Percentiles rank a stretch among this genome's conserved stretches.
Conservation (phyloP, 2,329 filamentous ascomycete species). For the Beauveria sp. region DNA sequence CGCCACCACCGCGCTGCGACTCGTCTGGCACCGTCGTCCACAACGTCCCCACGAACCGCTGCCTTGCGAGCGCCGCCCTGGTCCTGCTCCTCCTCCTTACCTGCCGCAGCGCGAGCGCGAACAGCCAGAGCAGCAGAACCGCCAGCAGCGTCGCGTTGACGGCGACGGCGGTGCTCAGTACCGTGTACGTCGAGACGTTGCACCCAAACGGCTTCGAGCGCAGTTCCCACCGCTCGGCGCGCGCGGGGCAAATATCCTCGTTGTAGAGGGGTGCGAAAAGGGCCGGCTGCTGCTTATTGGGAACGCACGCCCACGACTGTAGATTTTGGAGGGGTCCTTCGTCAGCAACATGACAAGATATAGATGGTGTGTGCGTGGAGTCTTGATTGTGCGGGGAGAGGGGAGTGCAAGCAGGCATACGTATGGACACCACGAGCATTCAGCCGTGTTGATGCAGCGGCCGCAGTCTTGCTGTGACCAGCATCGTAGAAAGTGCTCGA, state of each 20-base stretch:
- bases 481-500: slow-evolving; percentile 39
- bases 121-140: slow-evolving; percentile 18
- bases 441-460: slow-evolving; percentile 33
- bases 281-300: slow-evolving; percentile 37
- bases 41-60: neutral
- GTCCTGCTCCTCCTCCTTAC: neutral
- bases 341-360: neutral
- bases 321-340: neutral
- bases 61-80: neutral
- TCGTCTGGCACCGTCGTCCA: neutral
- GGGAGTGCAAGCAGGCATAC: slow-evolving; percentile 25
- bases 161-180: slow-evolving; percentile 21
- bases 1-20: neutral
- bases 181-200: slow-evolving; percentile 27
- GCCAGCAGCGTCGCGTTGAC: slow-evolving; percentile 22
- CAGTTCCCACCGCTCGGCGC: slow-evolving; percentile 33
- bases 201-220: slow-evolving; percentile 29
- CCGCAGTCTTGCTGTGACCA: slow-evolving; percentile 44
- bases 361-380: neutral
- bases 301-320: slow-evolving; percentile 47
- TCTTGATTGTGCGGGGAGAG: neutral
- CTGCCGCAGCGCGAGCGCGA: neutral
- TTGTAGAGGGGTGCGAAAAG: slow-evolving; percentile 43
- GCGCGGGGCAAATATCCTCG: slow-evolving; percentile 43
- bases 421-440: slow-evolving; percentile 47